A percentile compares a stretch with the other conserved stretches of the same genome.
Evolutionary conservation across 106 monocot species (phyloP).

Genomic region (Dioscorea alata): DNA sequence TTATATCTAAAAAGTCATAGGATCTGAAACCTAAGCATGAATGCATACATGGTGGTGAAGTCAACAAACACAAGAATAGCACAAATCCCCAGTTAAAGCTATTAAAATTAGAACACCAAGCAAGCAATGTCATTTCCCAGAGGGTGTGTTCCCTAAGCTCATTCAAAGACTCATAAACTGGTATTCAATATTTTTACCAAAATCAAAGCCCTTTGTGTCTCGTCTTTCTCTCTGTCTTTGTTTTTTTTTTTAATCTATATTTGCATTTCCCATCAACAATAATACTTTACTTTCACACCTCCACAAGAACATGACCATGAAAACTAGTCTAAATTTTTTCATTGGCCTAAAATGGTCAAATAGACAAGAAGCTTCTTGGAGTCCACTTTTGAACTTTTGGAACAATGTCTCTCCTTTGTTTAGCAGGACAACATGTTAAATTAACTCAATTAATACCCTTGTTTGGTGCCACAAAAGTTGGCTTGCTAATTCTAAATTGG

Average conservation of each 20-base stretch:
- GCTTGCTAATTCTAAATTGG: neutral
- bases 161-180: neutral
- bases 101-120: neutral
- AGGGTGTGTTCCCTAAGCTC: conserved; percentile 1
- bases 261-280: neutral
- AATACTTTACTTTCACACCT: neutral
- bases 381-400: neutral
- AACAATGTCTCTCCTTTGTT: neutral
- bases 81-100: neutral
- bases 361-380: neutral
- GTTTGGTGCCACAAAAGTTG: conserved; percentile 7
- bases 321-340: neutral
- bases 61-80: neutral
- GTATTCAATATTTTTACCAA: neutral
- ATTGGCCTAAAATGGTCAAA: neutral
- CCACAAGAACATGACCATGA: neutral
- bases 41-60: no score
- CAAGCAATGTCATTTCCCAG: neutral
- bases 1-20: no score
- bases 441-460: conserved; percentile 1
- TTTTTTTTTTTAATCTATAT: no score
- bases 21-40: neutral
- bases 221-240: neutral
- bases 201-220: conserved; percentile 1
- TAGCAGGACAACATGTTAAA: neutral